Evolutionary conservation across 495 filamentous ascomycete species (phyloP).

Genomic region (Hypomontagnella monticulosa): DNA sequence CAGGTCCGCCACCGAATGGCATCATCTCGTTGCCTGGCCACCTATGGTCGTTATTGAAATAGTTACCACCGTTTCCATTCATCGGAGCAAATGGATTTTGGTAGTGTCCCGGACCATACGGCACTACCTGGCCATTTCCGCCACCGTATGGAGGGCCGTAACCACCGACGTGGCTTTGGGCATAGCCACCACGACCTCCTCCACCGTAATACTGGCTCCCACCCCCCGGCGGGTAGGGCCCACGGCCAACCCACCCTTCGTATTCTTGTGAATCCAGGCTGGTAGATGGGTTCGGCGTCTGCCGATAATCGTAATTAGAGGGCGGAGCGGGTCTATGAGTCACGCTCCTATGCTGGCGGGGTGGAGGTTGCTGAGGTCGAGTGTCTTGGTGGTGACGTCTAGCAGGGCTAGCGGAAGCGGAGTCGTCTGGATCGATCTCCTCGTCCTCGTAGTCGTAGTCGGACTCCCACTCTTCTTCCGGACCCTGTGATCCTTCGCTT

Average conservation of each 20-base stretch:
- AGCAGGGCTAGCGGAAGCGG: constrained; percentile 66
- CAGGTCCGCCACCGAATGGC: constrained; percentile 49
- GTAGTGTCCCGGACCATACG: constrained; percentile 49
- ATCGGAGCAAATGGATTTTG: constrained; percentile 57
- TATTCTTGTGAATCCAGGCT: constrained; percentile 61
- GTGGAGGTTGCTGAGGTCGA: constrained; percentile 48
- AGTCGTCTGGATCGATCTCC: constrained; percentile 83
- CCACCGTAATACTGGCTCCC: constrained; percentile 51
- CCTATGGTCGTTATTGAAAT: constrained; percentile 47
- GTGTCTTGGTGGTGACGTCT: constrained; percentile 46
- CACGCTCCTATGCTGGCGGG: constrained; percentile 50
- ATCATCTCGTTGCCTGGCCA: constrained; percentile 56
- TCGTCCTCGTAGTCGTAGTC: constrained; percentile 68
- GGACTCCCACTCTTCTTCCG: constrained; percentile 47
- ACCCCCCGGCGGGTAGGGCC: constrained; percentile 45
- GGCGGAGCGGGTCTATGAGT: constrained; percentile 50
- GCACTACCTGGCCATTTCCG: constrained; percentile 52
- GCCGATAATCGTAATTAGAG: constrained; percentile 48
- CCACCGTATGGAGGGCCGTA: constrained; percentile 46
- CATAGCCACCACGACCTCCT: constrained; percentile 47
- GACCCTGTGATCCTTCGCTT: constrained; percentile 28
- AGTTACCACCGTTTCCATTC: constrained; percentile 45
- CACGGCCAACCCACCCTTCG: constrained; percentile 47
- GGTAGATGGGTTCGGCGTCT: constrained; percentile 54
- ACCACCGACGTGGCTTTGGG: constrained; percentile 56